Evolutionary conservation across 768 basidiomycete genomes (phyloP).

Genomic region (Amanita muscaria): DNA sequence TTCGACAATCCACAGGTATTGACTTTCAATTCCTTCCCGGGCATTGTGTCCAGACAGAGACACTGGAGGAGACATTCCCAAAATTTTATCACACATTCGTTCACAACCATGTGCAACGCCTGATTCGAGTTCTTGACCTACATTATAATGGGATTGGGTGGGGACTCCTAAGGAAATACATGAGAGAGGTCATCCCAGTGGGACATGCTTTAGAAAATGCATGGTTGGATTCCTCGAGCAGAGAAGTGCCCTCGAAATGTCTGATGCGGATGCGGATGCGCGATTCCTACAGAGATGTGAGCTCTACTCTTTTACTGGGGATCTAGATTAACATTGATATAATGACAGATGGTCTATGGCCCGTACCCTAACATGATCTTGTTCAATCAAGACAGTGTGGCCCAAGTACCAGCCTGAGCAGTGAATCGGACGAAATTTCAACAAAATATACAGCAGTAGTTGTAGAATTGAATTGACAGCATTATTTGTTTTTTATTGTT

Average conservation of each 20-base stretch:
- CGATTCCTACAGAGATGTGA: conserved; percentile 47
- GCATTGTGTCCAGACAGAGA: conserved; percentile 41
- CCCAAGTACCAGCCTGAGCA: too few species aligned
- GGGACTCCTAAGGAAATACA: conserved; percentile 38
- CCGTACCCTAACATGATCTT: conserved; percentile 48
- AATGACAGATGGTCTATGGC: conserved; percentile 42
- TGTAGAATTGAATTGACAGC: too few species aligned
- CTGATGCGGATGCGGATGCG: conserved; percentile 50
- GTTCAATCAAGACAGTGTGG: too few species aligned
- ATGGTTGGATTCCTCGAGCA: conserved; percentile 36
- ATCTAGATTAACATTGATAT: conserved; percentile 4
- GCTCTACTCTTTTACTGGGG: conserved; percentile 11
- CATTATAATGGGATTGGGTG: conserved; percentile 45
- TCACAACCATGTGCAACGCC: conserved; percentile 50
- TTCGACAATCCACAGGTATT: conserved; percentile 38
- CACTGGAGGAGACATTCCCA: conserved; percentile 41
- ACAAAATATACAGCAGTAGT: too few species aligned
- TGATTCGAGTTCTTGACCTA: conserved; percentile 43
- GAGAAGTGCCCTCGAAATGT: conserved; percentile 43
- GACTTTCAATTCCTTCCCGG: conserved; percentile 44
- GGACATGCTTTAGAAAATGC: conserved; percentile 36
- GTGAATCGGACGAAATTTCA: too few species aligned
- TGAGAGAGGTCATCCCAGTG: conserved; percentile 34
- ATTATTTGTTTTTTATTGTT: too few species aligned
- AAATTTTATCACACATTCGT: conserved; percentile 55